A percentile compares a stretch with the other conserved stretches of the same genome.
These are phyloP conservation scores for Metarhizium humberi DNA, from an alignment of 2,329 filamentous ascomycete species.

Conservation along the genomic window DNA sequence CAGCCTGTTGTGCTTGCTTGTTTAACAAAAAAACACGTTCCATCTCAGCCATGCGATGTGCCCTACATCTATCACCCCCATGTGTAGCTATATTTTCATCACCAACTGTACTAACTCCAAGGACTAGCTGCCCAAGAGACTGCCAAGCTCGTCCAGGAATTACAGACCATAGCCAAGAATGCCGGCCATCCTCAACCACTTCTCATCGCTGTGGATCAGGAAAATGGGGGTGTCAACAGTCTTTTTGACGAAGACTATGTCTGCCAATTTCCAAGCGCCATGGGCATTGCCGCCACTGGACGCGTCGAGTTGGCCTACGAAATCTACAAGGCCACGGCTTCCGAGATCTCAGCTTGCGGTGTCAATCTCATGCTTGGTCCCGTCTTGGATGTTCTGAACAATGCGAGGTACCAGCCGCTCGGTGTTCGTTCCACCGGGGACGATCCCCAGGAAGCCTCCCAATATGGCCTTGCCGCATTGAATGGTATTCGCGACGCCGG, in stretches of 20 bases:
- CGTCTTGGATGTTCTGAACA: conserved; percentile 87
- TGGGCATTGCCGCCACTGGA: conserved; percentile 91
- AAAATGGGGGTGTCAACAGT: conserved; percentile 97
- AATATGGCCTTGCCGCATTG: conserved; percentile 83
- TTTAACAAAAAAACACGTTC: too few relatives aligned
- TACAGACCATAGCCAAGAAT: conserved; percentile 86
- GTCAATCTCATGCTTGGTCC: conserved; percentile 95
- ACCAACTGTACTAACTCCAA: conserved; percentile 16
- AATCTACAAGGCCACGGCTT: conserved; percentile 85
- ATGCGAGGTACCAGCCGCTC: conserved; percentile 81
- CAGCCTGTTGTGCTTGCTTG: not conserved
- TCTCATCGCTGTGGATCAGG: conserved; percentile 86
- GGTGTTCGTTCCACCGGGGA: conserved; percentile 86
- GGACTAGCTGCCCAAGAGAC: conserved; percentile 77
- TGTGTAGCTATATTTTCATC: not conserved
- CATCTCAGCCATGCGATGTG: too few relatives aligned
- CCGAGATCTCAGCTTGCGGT: conserved; percentile 84
- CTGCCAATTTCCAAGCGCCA: conserved; percentile 91
- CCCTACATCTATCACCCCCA: too few relatives aligned
- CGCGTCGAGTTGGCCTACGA: conserved; percentile 79
- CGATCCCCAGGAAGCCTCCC: conserved; percentile 89
- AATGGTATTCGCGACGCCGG: conserved; percentile 90
- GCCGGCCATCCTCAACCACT: conserved; percentile 84
- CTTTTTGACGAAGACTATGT: conserved; percentile 94
- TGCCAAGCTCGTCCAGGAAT: conserved; percentile 75